These are phyloP conservation scores for Tubosaeta sp. DNA, from an alignment of 768 basidiomycete genomes.

Conservation along the genomic window DNA sequence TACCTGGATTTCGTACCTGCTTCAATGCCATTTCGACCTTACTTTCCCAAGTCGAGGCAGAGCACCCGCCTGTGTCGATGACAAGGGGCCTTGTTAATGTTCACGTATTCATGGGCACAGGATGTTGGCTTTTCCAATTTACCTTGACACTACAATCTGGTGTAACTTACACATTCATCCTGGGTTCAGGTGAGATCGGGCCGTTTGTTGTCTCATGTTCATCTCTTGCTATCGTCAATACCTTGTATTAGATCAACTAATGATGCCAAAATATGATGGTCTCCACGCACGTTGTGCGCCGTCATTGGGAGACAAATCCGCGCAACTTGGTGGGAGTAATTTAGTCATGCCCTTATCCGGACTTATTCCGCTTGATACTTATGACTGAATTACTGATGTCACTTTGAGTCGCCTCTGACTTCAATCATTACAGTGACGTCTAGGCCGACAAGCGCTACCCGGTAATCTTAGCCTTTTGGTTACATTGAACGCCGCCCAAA, in stretches of 20 bases:
- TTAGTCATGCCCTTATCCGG: no score
- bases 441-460: no score
- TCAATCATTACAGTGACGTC: no score
- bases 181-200: conserved; percentile 11
- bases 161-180: conserved; percentile 16
- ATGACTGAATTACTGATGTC: no score
- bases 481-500: not conserved
- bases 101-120: conserved; percentile 21
- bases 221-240: conserved; percentile 16
- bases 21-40: conserved; percentile 54
- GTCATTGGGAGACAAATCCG: no score
- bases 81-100: conserved; percentile 63
- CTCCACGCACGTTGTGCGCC: no score
- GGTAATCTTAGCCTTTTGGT: no score
- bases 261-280: not conserved
- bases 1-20: conserved; percentile 45
- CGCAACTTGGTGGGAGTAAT: no score
- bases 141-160: conserved; percentile 7
- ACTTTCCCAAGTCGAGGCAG: conserved; percentile 71
- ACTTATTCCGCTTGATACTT: no score
- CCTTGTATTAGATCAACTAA: conserved; percentile 24
- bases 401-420: no score
- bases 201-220: conserved; percentile 13
- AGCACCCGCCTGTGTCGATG: conserved; percentile 86
- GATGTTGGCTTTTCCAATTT: conserved; percentile 7